These are phyloP conservation scores for Sporobolomyces phaffii DNA, from an alignment of 768 basidiomycete species.

Conservation along the genomic window DNA sequence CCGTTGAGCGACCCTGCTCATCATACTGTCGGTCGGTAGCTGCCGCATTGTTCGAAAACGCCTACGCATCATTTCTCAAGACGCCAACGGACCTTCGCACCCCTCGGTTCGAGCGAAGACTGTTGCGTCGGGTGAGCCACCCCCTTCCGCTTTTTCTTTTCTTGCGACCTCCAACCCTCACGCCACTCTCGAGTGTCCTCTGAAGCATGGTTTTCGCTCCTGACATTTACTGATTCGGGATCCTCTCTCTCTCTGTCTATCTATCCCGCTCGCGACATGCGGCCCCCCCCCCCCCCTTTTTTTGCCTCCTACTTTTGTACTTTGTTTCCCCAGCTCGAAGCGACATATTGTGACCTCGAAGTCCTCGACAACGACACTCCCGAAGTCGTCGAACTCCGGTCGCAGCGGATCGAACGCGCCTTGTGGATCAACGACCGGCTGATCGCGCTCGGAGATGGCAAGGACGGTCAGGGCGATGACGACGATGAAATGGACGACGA, in stretches of 20 bases:
- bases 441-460: constrained; percentile 65
- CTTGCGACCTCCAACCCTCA: too few species aligned
- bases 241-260: too few species aligned
- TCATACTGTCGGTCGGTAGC: constrained; percentile 1
- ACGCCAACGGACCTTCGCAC: not conserved
- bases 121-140: constrained; percentile 19
- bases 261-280: too few species aligned
- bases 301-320: too few species aligned
- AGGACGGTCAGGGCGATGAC: constrained; percentile 81
- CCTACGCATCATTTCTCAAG: constrained; percentile 33
- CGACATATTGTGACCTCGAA: constrained; percentile 35
- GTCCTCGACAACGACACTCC: constrained; percentile 36
- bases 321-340: constrained; percentile 36
- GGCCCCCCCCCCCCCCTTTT: too few species aligned
- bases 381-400: constrained; percentile 27
- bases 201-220: too few species aligned
- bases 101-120: constrained; percentile 19
- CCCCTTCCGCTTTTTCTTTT: too few species aligned
- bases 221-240: too few species aligned
- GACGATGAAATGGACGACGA: constrained; percentile 53
- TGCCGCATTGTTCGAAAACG: constrained; percentile 37
- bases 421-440: constrained; percentile 35
- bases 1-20: not conserved
- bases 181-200: too few species aligned
- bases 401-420: constrained; percentile 36